Conservation (phyloP, 2,329 filamentous ascomycete genomes). For the Colletotrichum sidae region DNA sequence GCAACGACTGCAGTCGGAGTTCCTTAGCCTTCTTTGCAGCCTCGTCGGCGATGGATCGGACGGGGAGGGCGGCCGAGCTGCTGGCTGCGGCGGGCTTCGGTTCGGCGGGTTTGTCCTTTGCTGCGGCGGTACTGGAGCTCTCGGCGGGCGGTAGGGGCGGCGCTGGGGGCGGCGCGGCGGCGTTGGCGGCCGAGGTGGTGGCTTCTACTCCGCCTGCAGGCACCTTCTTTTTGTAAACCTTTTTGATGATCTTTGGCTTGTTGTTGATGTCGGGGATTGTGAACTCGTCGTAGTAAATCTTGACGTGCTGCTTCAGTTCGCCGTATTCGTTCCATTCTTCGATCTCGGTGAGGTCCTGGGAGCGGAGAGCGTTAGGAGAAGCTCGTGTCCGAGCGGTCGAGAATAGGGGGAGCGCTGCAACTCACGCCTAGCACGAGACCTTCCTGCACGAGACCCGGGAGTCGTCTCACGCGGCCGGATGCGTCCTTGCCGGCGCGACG, state of each 20-base stretch:
- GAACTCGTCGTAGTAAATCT: slow-evolving; percentile 72
- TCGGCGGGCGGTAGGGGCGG: slow-evolving; percentile 44
- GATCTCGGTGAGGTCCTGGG: slow-evolving; percentile 88
- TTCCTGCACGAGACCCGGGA: slow-evolving; percentile 90
- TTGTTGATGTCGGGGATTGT: slow-evolving; percentile 68
- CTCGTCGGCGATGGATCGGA: slow-evolving; percentile 72
- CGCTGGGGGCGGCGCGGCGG: slow-evolving; percentile 43
- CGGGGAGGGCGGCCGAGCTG: slow-evolving; percentile 53
- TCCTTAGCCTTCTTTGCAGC: slow-evolving; percentile 74
- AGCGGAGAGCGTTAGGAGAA: slow-evolving; percentile 26
- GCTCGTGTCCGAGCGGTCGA: background rate
- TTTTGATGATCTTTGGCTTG: slow-evolving; percentile 51
- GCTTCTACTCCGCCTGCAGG: slow-evolving; percentile 16
- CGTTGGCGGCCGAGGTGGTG: slow-evolving; percentile 24
- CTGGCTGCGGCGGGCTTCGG: slow-evolving; percentile 26
- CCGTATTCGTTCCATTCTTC: slow-evolving; percentile 99
- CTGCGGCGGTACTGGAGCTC: slow-evolving; percentile 6
- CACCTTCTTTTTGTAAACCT: slow-evolving; percentile 34
- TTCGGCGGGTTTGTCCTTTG: slow-evolving; percentile 44
- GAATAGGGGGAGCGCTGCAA: slow-evolving; percentile 41
- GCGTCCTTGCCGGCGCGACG: slow-evolving; percentile 81
- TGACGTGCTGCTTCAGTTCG: slow-evolving; percentile 89
- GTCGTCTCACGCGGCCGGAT: slow-evolving; percentile 73
- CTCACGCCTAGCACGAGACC: slow-evolving; percentile 87
- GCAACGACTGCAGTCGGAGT: slow-evolving; percentile 63